Evolutionary conservation across 176 grass and related monocot species (phyloP).

Genomic region (Zoysia pacifica): DNA sequence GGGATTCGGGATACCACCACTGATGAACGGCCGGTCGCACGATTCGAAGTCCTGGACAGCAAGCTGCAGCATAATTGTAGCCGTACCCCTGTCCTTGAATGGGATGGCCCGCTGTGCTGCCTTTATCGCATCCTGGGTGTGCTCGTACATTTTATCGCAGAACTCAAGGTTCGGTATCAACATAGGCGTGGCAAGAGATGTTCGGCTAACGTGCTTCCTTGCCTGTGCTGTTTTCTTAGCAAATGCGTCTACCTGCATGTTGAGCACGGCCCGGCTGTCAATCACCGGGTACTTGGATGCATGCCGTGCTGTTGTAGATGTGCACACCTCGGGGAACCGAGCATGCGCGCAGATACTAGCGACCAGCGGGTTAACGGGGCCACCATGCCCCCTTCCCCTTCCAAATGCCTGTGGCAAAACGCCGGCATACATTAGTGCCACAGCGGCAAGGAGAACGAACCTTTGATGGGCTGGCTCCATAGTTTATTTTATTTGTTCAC

Average conservation of each 20-base stretch:
- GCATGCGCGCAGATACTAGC: conserved; percentile 28
- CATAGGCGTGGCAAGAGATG: conserved; percentile 5
- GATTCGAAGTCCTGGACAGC: conserved; percentile 59
- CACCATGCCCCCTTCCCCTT: background rate
- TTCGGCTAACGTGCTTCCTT: conserved; percentile 11
- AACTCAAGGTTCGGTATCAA: conserved; percentile 39
- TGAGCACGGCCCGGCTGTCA: conserved; percentile 49
- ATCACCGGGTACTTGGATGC: conserved; percentile 43
- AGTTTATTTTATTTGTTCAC: conserved; percentile 23
- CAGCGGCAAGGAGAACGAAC: conserved; percentile 21
- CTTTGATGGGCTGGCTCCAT: conserved; percentile 29
- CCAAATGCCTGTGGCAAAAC: conserved; percentile 8
- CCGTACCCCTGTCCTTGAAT: conserved; percentile 49
- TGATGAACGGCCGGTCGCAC: conserved; percentile 47
- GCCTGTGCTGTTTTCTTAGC: conserved; percentile 33
- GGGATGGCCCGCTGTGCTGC: conserved; percentile 46
- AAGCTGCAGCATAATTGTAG: conserved; percentile 55
- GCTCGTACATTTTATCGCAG: conserved; percentile 64
- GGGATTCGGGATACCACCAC: conserved; percentile 31
- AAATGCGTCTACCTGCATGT: conserved; percentile 59
- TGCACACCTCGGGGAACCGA: conserved; percentile 49
- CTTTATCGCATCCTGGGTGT: conserved; percentile 54
- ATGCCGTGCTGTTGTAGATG: conserved; percentile 31
- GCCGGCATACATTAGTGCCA: conserved; percentile 25
- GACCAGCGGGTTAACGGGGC: conserved; percentile 10